These are phyloP conservation scores for Pterocarpus macrocarpus DNA, from an alignment of 306 rosid species.

Conservation along the genomic window DNA sequence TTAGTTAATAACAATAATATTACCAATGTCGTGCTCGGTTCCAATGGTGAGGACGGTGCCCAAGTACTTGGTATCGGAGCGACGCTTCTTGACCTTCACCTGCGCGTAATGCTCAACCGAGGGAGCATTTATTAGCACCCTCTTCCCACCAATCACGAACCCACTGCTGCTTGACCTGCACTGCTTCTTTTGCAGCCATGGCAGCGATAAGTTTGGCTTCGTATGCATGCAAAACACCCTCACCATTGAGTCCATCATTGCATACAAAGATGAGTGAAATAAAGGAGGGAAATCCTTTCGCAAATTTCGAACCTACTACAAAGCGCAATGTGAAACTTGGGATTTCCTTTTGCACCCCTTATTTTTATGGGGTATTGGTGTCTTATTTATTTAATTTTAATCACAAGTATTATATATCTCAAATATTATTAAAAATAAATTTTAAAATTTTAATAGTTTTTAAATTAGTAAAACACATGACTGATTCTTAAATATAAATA, in stretches of 20 bases:
- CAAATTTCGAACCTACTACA: too few relatives aligned
- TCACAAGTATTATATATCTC: too few relatives aligned
- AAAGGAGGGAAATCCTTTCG: background rate
- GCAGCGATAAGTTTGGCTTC: conserved; percentile 95
- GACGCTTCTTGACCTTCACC: conserved; percentile 96
- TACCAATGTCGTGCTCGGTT: conserved; percentile 89
- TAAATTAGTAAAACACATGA: too few relatives aligned
- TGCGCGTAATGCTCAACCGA: conserved; percentile 92
- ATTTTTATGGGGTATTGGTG: too few relatives aligned
- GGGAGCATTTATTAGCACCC: conserved; percentile 95
- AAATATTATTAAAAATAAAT: too few relatives aligned
- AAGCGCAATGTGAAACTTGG: too few relatives aligned
- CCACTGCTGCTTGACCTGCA: conserved; percentile 96
- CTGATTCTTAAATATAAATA: too few relatives aligned
- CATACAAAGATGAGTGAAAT: background rate
- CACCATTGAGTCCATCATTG: conserved; percentile 93
- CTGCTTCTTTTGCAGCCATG: conserved; percentile 96
- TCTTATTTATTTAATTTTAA: too few relatives aligned
- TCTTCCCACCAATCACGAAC: conserved; percentile 79
- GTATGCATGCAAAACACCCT: conserved; percentile 94
- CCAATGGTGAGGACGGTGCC: conserved; percentile 98
- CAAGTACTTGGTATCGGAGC: conserved; percentile 93
- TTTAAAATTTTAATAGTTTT: too few relatives aligned
- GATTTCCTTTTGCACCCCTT: too few relatives aligned
- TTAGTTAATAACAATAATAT: background rate